Conservation (phyloP, 148 eudicot genomes). For the Silene conica region DNA sequence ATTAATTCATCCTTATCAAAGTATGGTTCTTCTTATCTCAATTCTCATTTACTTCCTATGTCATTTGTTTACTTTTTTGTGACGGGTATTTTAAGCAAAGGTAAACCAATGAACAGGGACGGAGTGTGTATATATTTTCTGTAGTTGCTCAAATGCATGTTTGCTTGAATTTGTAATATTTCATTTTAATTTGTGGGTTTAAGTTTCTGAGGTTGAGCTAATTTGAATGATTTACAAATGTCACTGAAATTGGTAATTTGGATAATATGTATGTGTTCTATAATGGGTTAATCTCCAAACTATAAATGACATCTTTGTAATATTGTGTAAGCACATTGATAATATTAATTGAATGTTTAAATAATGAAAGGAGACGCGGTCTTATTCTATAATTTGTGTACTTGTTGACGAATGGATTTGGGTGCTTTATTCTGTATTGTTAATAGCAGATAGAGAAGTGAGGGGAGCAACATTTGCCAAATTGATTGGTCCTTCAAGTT, state of each 20-base stretch:
- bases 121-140: too few species aligned
- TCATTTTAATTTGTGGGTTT: too few species aligned
- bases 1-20: slow-evolving; percentile 36
- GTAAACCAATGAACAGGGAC: too few species aligned
- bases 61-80: neutral
- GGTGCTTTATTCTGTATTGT: slow-evolving; percentile 21
- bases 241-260: slow-evolving; percentile 2
- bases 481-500: slow-evolving; percentile 24
- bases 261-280: neutral
- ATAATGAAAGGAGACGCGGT: too few species aligned
- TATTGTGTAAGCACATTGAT: too few species aligned
- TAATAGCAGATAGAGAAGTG: slow-evolving; percentile 45
- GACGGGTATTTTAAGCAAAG: neutral
- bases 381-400: too few species aligned
- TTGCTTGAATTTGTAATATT: too few species aligned
- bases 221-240: too few species aligned
- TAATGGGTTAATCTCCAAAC: slow-evolving; percentile 3
- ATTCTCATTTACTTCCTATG: neutral
- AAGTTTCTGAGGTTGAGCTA: too few species aligned
- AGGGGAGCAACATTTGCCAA: slow-evolving; percentile 31
- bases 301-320: too few species aligned
- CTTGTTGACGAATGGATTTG: neutral
- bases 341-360: too few species aligned
- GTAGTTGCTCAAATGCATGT: too few species aligned
- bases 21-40: slow-evolving; percentile 33